These are phyloP conservation scores for Eucalyptus pauciflora DNA, from an alignment of 345 rosid genomes.

Conservation along the genomic window DNA sequence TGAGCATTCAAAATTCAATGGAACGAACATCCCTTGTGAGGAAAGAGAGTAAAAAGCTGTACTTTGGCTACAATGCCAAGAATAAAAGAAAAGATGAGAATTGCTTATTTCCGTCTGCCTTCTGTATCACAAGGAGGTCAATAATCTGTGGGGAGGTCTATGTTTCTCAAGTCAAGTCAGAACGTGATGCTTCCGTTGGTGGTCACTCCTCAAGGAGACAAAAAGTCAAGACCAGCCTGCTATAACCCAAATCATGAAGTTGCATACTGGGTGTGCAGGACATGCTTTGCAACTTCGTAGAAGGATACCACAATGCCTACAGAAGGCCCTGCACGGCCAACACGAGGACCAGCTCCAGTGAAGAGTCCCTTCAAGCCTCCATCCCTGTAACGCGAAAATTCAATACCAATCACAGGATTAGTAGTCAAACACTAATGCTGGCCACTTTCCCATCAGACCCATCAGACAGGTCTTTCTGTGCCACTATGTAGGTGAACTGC, in stretches of 20 bases:
- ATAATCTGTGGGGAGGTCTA: neutral
- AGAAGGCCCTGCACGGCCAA: slow-evolving; percentile 88
- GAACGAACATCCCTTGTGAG: neutral
- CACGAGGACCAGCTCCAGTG: slow-evolving; percentile 88
- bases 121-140: neutral
- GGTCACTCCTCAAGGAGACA: neutral
- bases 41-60: neutral
- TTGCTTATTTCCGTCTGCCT: neutral
- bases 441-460: neutral
- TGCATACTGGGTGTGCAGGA: slow-evolving; percentile 28
- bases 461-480: neutral
- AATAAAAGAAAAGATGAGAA: neutral
- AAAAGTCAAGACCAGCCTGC: neutral
- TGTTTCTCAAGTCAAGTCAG: neutral
- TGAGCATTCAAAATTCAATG: neutral
- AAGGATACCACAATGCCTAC: slow-evolving; percentile 92
- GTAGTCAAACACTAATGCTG: neutral
- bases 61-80: neutral
- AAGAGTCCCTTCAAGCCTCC: slow-evolving; percentile 81
- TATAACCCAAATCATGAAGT: slow-evolving; percentile 7
- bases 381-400: slow-evolving; percentile 29
- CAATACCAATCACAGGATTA: neutral
- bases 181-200: neutral
- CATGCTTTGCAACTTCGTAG: slow-evolving; percentile 79
- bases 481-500: neutral